Base-by-base conservation (phyloP, 2,329 filamentous ascomycete species). In the Trichoderma citrinoviride region DNA sequence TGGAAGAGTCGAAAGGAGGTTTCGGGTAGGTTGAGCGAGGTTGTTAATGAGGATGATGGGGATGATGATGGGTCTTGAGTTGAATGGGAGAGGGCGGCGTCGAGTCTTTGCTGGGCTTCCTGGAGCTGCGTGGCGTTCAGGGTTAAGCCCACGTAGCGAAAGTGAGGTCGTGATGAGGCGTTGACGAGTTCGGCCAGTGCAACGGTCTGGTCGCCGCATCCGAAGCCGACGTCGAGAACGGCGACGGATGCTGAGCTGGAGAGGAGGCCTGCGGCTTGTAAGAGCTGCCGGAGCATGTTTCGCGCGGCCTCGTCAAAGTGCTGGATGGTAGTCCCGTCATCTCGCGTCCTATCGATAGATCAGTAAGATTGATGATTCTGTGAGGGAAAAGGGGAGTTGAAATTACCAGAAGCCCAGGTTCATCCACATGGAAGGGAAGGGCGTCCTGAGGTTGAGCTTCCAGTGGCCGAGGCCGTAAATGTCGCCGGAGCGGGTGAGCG, bases 391-490 rank as follows among this genome's bases (percentile, higher is more conserved):
- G 5, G 5, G 4, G 12, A 47, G 7, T 17, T 19, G 25, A 33
- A 61, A 21, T 5, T 43, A 43, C 85, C 85, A 87, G 66, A 83
- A 87, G 0, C 85, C 85, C 75, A 87, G 81, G 64, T 87, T 87
- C 83, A 87, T 87, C 84, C 85, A 87, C 83, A 86, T 84, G n/a
- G 78, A 79, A 5, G 72, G 69, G 2, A 80, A 75, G 1, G 81
- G 80, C 1, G 82, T 71, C 19, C 77, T 73, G 23, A 84, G 67
- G 68, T 87, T 85, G 55, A 87, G 78, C 66, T 83, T 80, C 67
- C 83, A 85, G 76, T 87, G 85, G 19, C 83, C 81, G 7, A 86
- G 74, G 1, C 81, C 80, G 67, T 86, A 86, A 14, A 74, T 66
- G 56, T 76, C 74, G 29, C 21, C 33, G 10, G 56, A 27, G 2